phyloP scores from a whole-genome alignment of 371 early-diverging fungal species.

The Nematocida ironsii region DNA sequence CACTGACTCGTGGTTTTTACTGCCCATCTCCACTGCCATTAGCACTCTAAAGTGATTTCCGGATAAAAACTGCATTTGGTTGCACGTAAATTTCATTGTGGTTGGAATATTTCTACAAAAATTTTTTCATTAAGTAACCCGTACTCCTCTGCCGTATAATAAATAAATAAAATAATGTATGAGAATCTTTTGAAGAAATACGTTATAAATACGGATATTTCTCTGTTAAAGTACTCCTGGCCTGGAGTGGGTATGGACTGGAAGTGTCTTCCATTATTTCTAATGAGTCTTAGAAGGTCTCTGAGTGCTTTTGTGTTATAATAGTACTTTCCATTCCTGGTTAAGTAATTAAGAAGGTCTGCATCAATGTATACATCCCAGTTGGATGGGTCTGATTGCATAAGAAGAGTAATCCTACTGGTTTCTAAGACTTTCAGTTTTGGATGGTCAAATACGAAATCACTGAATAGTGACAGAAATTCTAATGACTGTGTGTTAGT shows the following conservation, averaged over 20 bases:
- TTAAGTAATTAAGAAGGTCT: slow-evolving; percentile 27
- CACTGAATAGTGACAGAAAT: slow-evolving; percentile 62
- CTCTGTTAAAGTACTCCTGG: slow-evolving; percentile 1
- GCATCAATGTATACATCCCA: slow-evolving; percentile 56
- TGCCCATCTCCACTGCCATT: slow-evolving; percentile 59
- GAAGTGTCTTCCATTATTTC: slow-evolving; percentile 68
- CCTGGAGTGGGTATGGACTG: slow-evolving; percentile 46
- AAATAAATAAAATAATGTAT: slow-evolving; percentile 29
- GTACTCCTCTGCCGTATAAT: slow-evolving; percentile 29
- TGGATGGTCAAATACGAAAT: slow-evolving; percentile 59
- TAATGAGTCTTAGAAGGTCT: slow-evolving; percentile 59
- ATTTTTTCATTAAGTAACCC: slow-evolving; percentile 36
- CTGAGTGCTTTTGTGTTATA: slow-evolving; percentile 51
- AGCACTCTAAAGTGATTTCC: slow-evolving; percentile 63
- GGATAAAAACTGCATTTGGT: slow-evolving; percentile 63
- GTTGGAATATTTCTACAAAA: slow-evolving; percentile 33
- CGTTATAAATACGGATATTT: not conserved
- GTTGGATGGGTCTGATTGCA: slow-evolving; percentile 37
- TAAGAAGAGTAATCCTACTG: not conserved
- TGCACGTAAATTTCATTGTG: slow-evolving; percentile 58
- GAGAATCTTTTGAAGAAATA: slow-evolving; percentile 28
- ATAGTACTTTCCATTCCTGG: slow-evolving; percentile 50
- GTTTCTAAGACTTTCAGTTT: slow-evolving; percentile 33
- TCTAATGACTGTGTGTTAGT: slow-evolving; percentile 42
- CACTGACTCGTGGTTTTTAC: slow-evolving; percentile 57